These are phyloP conservation scores for Leishmania amazonensis DNA, from an alignment of 208 protist species.

Conservation along the genomic window DNA sequence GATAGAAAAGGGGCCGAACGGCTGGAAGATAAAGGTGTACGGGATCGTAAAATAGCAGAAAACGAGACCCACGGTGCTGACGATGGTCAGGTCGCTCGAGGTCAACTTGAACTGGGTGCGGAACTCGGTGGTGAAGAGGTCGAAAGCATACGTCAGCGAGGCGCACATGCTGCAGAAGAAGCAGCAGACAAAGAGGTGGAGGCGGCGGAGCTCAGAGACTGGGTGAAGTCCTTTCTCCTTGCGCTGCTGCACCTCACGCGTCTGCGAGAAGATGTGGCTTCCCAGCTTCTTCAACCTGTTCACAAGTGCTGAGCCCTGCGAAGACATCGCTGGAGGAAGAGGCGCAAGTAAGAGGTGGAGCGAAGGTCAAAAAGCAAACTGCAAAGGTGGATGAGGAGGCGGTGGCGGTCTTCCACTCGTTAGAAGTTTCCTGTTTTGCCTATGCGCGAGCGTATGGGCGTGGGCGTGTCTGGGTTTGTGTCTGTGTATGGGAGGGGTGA, in stretches of 20 bases:
- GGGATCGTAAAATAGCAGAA: conserved; percentile 72
- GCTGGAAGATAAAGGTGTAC: conserved; percentile 68
- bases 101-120: conserved; percentile 36
- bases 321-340: conserved; percentile 2
- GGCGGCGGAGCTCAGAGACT: conserved; percentile 58
- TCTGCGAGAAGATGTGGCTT: conserved; percentile 42
- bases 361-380: background rate
- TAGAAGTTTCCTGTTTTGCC: background rate
- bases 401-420: background rate
- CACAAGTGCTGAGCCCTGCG: conserved; percentile 2
- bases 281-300: conserved; percentile 1
- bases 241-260: conserved; percentile 30
- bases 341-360: background rate
- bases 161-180: conserved; percentile 71
- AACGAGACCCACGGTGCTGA: conserved; percentile 75
- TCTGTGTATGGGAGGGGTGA: background rate
- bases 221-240: conserved; percentile 42
- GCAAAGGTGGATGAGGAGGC: background rate
- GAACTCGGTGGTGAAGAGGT: conserved; percentile 66
- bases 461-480: background rate
- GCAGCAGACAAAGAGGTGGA: conserved; percentile 62
- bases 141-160: conserved; percentile 68
- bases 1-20: conserved; percentile 43
- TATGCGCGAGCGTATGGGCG: background rate
- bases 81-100: conserved; percentile 61